Percentiles rank a stretch among this genome's conserved stretches.
These are phyloP conservation scores for Avena insularis DNA, from an alignment of 176 grass and related monocot species.

Conservation along the genomic window DNA sequence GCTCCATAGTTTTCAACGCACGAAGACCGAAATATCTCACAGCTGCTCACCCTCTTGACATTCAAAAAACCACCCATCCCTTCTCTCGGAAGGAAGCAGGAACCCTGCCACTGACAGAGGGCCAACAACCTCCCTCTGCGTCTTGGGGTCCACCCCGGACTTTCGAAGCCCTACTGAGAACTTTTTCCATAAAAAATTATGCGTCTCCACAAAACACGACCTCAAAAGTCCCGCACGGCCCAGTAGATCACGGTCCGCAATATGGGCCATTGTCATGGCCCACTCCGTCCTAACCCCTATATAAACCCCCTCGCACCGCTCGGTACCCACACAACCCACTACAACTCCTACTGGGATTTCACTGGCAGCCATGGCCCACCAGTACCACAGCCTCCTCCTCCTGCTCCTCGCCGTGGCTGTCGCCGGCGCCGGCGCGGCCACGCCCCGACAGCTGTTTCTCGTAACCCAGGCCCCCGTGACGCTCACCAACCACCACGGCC, in stretches of 20 bases:
- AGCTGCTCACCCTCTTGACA: neutral
- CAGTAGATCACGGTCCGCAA: conserved; percentile 1
- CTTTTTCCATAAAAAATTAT: neutral
- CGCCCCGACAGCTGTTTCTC: conserved; percentile 60
- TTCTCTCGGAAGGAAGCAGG: conserved; percentile 33
- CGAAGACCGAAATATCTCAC: neutral
- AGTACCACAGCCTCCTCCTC: neutral
- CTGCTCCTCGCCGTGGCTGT: conserved; percentile 25
- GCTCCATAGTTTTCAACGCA: neutral
- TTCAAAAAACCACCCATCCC: conserved; percentile 5
- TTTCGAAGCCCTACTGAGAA: neutral
- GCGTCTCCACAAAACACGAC: neutral
- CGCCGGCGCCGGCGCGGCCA: conserved; percentile 16
- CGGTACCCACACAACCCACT: neutral
- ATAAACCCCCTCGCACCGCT: conserved; percentile 36
- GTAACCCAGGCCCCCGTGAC: conserved; percentile 56
- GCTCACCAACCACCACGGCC: conserved; percentile 69
- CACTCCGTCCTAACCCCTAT: conserved; percentile 28
- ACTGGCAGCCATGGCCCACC: conserved; percentile 48
- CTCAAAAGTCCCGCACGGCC: conserved; percentile 40
- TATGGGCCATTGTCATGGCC: neutral
- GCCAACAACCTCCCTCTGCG: neutral
- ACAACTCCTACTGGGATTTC: neutral
- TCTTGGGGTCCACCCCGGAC: neutral
- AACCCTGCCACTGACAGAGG: neutral